Conservation (phyloP, 768 basidiomycete species). For the Mycena belliarum region DNA sequence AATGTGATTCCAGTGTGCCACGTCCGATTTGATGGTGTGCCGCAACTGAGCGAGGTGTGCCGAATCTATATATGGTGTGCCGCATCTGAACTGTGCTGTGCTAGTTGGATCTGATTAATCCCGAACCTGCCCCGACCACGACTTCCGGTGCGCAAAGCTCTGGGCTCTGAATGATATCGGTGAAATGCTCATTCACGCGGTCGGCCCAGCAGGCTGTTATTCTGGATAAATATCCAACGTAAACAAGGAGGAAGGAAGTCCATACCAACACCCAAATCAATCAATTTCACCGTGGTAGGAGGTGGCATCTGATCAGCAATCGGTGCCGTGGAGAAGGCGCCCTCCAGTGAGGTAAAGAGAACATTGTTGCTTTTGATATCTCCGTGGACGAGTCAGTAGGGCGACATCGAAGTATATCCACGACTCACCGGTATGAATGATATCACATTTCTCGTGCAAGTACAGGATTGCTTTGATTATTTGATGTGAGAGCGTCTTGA, state of each 20-base stretch:
- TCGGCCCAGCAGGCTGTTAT: constrained; percentile 13
- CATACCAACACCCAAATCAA: constrained; percentile 11
- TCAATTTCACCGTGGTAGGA: constrained; percentile 4
- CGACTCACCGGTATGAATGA: constrained; percentile 4
- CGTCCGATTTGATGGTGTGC: no score
- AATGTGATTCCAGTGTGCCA: no score
- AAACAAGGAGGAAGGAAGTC: background rate
- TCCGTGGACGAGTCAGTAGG: background rate
- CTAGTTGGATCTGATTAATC: no score
- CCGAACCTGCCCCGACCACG: constrained; percentile 8
- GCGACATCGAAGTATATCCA: background rate
- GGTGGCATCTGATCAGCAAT: background rate
- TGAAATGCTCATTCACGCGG: constrained; percentile 9
- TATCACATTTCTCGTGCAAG: constrained; percentile 13
- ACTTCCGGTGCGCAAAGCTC: constrained; percentile 12
- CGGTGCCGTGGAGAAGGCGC: background rate
- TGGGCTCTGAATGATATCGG: constrained; percentile 11
- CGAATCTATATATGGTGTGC: no score
- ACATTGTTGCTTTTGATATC: constrained; percentile 14
- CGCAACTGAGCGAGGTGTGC: no score
- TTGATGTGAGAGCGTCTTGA: background rate
- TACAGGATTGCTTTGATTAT: background rate
- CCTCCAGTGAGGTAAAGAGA: background rate
- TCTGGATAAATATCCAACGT: background rate
- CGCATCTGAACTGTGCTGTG: no score